phyloP scores from a whole-genome alignment of 495 filamentous ascomycete species.

The Penicillium pancosmium region DNA sequence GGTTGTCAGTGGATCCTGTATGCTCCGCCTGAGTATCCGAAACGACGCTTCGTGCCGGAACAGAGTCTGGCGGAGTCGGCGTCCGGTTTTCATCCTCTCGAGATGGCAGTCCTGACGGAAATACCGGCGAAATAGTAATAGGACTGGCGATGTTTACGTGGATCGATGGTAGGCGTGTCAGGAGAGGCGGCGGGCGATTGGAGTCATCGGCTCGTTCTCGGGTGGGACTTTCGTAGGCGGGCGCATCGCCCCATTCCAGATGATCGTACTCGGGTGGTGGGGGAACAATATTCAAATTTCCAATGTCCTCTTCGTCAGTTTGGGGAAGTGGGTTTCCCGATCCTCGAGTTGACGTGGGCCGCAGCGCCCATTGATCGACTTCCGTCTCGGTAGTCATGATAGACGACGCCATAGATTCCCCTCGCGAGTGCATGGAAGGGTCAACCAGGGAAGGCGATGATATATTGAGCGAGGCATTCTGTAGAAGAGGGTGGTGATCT shows the following conservation, averaged over 20 bases:
- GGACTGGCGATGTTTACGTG: conserved; percentile 45
- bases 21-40: conserved; percentile 3
- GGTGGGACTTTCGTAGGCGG: conserved; percentile 44
- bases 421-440: conserved; percentile 33
- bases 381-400: conserved; percentile 35
- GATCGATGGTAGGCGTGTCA: conserved; percentile 41
- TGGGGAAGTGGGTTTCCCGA: conserved; percentile 23
- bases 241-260: conserved; percentile 54
- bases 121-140: conserved; percentile 32
- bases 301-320: conserved; percentile 42
- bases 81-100: conserved; percentile 10
- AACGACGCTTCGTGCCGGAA: conserved; percentile 4
- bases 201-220: conserved; percentile 11
- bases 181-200: conserved; percentile 10
- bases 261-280: conserved; percentile 50
- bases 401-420: conserved; percentile 40
- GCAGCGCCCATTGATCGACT: conserved; percentile 30
- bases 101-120: conserved; percentile 25
- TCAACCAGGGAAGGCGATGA: conserved; percentile 30
- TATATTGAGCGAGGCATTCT: conserved; percentile 58
- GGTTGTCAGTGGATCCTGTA: background rate
- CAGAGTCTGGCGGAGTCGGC: conserved; percentile 12
- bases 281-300: conserved; percentile 38
- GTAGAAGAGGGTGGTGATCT: conserved; percentile 72
- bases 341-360: conserved; percentile 28